phyloP scores from a whole-genome alignment of 202 grass and related monocot genomes.

The Cymbopogon flexuosus region DNA sequence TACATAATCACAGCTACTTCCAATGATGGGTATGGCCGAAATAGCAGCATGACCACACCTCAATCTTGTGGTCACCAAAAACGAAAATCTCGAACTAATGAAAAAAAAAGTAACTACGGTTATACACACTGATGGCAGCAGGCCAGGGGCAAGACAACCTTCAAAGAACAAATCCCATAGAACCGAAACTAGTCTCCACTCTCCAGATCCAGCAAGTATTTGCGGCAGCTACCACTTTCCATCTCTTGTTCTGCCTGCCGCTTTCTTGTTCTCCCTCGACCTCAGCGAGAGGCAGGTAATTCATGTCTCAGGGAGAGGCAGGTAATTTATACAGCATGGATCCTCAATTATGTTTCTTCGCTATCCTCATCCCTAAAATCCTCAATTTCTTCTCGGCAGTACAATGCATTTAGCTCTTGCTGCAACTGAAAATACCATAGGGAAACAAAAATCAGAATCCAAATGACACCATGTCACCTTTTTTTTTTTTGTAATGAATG shows the following conservation, averaged over 20 bases:
- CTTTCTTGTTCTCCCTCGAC: background rate
- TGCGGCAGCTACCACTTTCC: background rate
- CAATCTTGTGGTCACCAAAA: conserved; percentile 33
- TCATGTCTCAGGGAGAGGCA: background rate
- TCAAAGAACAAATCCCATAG: conserved; percentile 6
- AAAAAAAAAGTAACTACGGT: conserved; percentile 33
- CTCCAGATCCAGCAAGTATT: background rate
- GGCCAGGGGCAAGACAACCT: conserved; percentile 11
- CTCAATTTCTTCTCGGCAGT: conserved; percentile 87
- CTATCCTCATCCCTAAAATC: conserved; percentile 60
- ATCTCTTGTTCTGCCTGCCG: conserved; percentile 5
- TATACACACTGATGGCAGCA: conserved; percentile 50
- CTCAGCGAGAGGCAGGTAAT: conserved; percentile 20
- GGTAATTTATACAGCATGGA: conserved; percentile 19
- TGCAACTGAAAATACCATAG: conserved; percentile 58
- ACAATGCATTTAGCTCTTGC: conserved; percentile 83
- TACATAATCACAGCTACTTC: conserved; percentile 57
- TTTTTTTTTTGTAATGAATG: background rate
- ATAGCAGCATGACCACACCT: conserved; percentile 27
- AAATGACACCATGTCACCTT: conserved; percentile 2
- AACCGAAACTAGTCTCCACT: background rate
- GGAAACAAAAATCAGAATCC: background rate
- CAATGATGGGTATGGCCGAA: conserved; percentile 40
- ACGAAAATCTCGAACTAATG: background rate
- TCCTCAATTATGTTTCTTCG: conserved; percentile 50